A percentile compares a stretch with the other conserved stretches of the same genome.
These are phyloP conservation scores for Leishmania major DNA, from an alignment of 208 protist genomes.

Conservation along the genomic window DNA sequence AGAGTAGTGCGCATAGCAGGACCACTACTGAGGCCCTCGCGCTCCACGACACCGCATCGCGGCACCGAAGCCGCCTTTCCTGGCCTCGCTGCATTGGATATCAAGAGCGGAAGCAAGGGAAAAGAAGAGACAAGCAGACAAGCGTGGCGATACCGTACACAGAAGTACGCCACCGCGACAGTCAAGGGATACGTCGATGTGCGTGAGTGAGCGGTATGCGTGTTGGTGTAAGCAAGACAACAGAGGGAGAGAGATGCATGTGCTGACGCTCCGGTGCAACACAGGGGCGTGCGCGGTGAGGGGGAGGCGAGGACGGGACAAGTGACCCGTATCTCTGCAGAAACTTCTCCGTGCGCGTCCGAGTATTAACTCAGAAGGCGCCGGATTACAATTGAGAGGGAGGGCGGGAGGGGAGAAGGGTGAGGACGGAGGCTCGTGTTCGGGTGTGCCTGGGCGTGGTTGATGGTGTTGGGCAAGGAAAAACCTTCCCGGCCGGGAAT, in stretches of 20 bases:
- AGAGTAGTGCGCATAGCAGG: conserved; percentile 3
- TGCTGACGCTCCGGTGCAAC: not conserved
- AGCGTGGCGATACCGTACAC: not conserved
- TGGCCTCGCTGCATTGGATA: not conserved
- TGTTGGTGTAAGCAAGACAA: not conserved
- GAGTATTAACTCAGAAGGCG: not conserved
- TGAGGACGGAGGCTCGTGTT: not conserved
- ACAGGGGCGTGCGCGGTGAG: not conserved
- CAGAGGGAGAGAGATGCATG: not conserved
- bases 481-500: conserved; percentile 24
- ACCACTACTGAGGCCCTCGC: not conserved
- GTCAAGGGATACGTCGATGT: not conserved
- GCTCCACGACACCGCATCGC: not conserved
- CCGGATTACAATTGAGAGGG: not conserved
- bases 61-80: not conserved
- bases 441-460: not conserved
- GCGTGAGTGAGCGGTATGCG: not conserved
- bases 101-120: not conserved
- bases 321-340: not conserved
- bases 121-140: not conserved
- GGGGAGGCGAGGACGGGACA: not conserved
- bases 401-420: not conserved
- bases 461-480: not conserved
- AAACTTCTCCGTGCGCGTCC: not conserved
- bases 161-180: not conserved